Evolutionary conservation across 2,329 filamentous ascomycete genomes (phyloP).

Genomic region (Fusarium heterosporum): DNA sequence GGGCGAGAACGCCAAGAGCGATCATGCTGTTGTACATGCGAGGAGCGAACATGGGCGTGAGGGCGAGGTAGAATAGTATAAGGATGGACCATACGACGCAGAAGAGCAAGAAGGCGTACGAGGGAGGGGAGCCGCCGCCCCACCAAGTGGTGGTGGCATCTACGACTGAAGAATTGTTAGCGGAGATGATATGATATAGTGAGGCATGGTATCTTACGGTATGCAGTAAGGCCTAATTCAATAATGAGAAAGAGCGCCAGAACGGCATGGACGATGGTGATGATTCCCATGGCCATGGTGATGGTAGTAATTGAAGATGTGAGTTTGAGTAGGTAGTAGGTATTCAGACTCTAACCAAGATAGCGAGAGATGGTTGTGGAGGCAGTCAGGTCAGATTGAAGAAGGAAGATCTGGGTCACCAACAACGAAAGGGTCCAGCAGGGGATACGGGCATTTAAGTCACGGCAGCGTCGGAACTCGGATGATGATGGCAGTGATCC

Average conservation of each 20-base stretch:
- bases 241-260: slow-evolving; percentile 78
- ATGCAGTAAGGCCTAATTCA: slow-evolving; percentile 79
- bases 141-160: slow-evolving; percentile 53
- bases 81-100: slow-evolving; percentile 80
- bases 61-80: slow-evolving; percentile 74
- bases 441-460: slow-evolving; percentile 36
- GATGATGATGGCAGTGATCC: slow-evolving; percentile 34
- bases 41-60: slow-evolving; percentile 73
- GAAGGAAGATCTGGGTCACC: slow-evolving; percentile 6
- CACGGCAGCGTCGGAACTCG: slow-evolving; percentile 14
- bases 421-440: slow-evolving; percentile 1
- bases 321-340: background rate
- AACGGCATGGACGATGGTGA: slow-evolving; percentile 72
- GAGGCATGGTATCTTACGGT: slow-evolving; percentile 64
- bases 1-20: slow-evolving; percentile 73
- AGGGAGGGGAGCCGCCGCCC: slow-evolving; percentile 59
- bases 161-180: slow-evolving; percentile 37
- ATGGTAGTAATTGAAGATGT: background rate
- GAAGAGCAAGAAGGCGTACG: slow-evolving; percentile 84
- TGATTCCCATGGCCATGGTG: slow-evolving; percentile 65
- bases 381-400: slow-evolving; percentile 1
- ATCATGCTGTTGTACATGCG: slow-evolving; percentile 71
- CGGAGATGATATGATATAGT: background rate
- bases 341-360: background rate
- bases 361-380: background rate